phyloP scores from a whole-genome alignment of 2,329 filamentous ascomycete genomes.

The Pezicula carpinea region DNA sequence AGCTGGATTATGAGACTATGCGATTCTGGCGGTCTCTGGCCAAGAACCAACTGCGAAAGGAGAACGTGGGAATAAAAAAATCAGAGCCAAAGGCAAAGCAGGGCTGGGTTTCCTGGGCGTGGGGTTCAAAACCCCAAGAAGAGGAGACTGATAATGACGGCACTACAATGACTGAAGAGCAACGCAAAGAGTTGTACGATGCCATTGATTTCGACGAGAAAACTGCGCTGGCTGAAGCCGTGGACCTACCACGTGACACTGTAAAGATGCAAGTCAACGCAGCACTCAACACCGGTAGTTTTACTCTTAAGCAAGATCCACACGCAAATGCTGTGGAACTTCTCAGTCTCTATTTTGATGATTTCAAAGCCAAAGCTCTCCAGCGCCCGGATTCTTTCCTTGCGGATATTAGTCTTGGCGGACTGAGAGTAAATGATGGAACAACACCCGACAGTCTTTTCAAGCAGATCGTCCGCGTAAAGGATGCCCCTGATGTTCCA shows the following conservation, averaged over 20 bases:
- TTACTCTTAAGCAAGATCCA: constrained; percentile 83
- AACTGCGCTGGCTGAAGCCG: constrained; percentile 76
- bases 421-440: constrained; percentile 90
- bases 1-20: constrained; percentile 88
- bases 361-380: constrained; percentile 84
- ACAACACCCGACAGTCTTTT: constrained; percentile 89
- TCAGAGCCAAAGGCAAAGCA: constrained; percentile 59
- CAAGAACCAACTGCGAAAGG: constrained; percentile 89
- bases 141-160: constrained; percentile 66
- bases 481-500: constrained; percentile 64
- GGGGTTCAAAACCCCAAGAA: constrained; percentile 66
- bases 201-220: constrained; percentile 99
- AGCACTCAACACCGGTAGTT: constrained; percentile 91
- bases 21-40: constrained; percentile 96
- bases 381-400: constrained; percentile 89
- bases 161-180: constrained; percentile 87
- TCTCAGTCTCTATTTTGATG: constrained; percentile 87
- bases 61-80: constrained; percentile 86
- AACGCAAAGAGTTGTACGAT: constrained; percentile 92
- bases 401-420: constrained; percentile 83
- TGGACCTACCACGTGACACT: constrained; percentile 86
- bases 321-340: constrained; percentile 76
- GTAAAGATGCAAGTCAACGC: constrained; percentile 91
- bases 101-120: constrained; percentile 88
- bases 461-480: constrained; percentile 92